Evolutionary conservation across 2,329 filamentous ascomycete genomes (phyloP).

Genomic region (Niveomyces coronatus): DNA sequence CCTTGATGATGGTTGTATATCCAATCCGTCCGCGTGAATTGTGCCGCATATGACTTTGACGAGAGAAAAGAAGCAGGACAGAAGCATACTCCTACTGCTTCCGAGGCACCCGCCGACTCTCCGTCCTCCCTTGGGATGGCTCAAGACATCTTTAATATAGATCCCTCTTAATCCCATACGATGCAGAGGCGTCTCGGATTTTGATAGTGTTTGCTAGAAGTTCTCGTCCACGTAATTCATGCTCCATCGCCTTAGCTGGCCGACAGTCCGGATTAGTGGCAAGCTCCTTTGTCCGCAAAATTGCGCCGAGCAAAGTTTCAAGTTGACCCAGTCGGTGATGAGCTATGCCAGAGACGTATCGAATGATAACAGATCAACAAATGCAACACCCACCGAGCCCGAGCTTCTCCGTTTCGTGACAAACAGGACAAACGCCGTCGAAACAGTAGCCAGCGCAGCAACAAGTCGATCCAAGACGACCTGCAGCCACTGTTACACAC

Average conservation of each 20-base stretch:
- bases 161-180: not conserved
- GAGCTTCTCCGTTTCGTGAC: slow-evolving; percentile 11
- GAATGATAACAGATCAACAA: slow-evolving; percentile 6
- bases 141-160: not conserved
- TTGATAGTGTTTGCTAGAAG: not conserved
- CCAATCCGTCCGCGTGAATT: not conserved
- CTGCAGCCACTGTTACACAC: slow-evolving; percentile 35
- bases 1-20: slow-evolving; percentile 2
- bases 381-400: slow-evolving; percentile 16
- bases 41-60: slow-evolving; percentile 3
- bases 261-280: slow-evolving; percentile 1
- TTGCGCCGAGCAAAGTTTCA: slow-evolving; percentile 19
- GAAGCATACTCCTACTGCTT: slow-evolving; percentile 2
- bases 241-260: not conserved
- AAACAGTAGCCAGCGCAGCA: slow-evolving; percentile 28
- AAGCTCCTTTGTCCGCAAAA: slow-evolving; percentile 16
- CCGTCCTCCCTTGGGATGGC: not conserved
- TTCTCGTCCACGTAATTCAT: not conserved
- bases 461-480: slow-evolving; percentile 36
- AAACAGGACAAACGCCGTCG: slow-evolving; percentile 26
- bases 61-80: slow-evolving; percentile 2
- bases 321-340: slow-evolving; percentile 19
- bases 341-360: slow-evolving; percentile 15
- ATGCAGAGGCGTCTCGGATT: slow-evolving; percentile 1
- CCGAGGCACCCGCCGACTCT: slow-evolving; percentile 1